These are phyloP conservation scores for Blastocrithidia nonstop DNA, from an alignment of 208 protist species.

Conservation along the genomic window DNA sequence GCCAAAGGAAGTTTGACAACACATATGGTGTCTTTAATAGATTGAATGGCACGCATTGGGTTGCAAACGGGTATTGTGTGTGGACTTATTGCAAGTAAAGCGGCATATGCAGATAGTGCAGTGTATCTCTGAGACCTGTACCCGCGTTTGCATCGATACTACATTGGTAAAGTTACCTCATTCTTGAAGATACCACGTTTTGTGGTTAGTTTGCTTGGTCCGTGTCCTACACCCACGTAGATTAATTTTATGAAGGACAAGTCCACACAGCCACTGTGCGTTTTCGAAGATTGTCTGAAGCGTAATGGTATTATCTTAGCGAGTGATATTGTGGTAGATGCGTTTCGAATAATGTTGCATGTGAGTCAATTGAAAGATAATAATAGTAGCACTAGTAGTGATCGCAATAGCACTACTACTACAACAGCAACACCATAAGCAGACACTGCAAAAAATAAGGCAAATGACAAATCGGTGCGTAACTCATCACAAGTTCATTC, in stretches of 20 bases:
- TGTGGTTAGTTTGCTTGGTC: constrained; percentile 33
- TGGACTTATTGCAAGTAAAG: constrained; percentile 19
- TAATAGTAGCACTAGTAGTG: background rate
- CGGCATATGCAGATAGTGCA: constrained; percentile 17
- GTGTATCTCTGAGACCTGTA: constrained; percentile 72
- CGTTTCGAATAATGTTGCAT: constrained; percentile 11
- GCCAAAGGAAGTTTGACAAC: constrained; percentile 10
- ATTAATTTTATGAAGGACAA: constrained; percentile 14
- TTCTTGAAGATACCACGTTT: constrained; percentile 39
- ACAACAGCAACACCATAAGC: too few species aligned
- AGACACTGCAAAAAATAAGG: too few species aligned
- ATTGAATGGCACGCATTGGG: constrained; percentile 33
- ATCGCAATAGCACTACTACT: background rate
- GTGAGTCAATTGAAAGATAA: constrained; percentile 7
- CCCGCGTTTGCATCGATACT: constrained; percentile 48
- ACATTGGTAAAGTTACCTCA: constrained; percentile 22
- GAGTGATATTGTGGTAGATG: constrained; percentile 47
- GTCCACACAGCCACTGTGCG: constrained; percentile 17
- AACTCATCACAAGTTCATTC: too few species aligned
- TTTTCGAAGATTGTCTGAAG: constrained; percentile 43
- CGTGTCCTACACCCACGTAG: constrained; percentile 12
- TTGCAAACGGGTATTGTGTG: constrained; percentile 34
- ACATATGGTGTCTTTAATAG: constrained; percentile 19
- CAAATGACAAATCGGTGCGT: too few species aligned
- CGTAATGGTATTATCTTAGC: constrained; percentile 25